A percentile compares a stretch with the other conserved stretches of the same genome.
These are phyloP conservation scores for Calonectria ilicicola DNA, from an alignment of 2,329 filamentous ascomycete species.

Conservation along the genomic window DNA sequence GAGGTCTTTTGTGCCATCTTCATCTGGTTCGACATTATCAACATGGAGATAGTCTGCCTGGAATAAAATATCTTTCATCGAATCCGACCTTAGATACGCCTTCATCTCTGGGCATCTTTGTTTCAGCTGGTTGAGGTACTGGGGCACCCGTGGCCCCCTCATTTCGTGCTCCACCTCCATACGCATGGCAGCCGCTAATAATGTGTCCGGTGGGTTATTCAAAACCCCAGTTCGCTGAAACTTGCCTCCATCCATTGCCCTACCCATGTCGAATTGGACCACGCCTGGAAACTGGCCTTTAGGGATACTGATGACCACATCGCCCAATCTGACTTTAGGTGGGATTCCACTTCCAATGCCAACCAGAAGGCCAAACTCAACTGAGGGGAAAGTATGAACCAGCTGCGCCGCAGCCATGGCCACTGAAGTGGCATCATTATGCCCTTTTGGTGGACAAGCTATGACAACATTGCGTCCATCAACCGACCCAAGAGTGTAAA, in stretches of 20 bases:
- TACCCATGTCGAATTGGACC: slow-evolving; percentile 24
- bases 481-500: not conserved
- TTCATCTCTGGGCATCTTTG: slow-evolving; percentile 10
- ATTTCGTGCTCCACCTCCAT: slow-evolving; percentile 12
- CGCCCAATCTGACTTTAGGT: slow-evolving; percentile 18
- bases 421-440: not conserved
- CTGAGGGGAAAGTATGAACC: slow-evolving; percentile 8
- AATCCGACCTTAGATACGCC: not conserved
- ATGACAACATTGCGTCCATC: not conserved
- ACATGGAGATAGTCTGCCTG: not conserved
- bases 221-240: slow-evolving; percentile 15
- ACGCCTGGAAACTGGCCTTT: not conserved
- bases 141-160: not conserved
- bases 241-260: not conserved
- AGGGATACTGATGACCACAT: slow-evolving; percentile 23
- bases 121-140: slow-evolving; percentile 4
- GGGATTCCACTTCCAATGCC: slow-evolving; percentile 23
- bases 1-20: too few species aligned
- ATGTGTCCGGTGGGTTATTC: slow-evolving; percentile 1
- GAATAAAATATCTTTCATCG: not conserved
- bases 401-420: not conserved
- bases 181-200: slow-evolving; percentile 6
- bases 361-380: slow-evolving; percentile 12
- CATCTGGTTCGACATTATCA: too few species aligned
- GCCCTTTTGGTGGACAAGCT: not conserved